Evolutionary conservation across 345 rosid species (phyloP), one percentile per base, ranked within the genome.

Genomic region (Pistacia vera): DNA sequence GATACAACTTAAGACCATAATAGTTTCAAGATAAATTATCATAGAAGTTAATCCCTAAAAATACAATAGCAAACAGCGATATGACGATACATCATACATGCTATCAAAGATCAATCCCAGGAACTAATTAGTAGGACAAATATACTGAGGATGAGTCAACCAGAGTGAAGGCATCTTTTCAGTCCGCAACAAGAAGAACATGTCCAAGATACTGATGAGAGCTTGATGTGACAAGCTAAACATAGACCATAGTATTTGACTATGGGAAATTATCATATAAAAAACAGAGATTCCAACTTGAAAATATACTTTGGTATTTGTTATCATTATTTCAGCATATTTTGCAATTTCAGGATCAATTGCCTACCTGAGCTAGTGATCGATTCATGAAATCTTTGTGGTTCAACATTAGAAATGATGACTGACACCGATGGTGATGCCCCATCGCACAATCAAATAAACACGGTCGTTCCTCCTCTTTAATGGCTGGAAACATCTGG

Each of bases 301-400:
- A 18, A 48, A 56, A 62, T 33, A 28, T 30, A n/a, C 9, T 33
- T n/a, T 2, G 18, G 3, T 18, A 5, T 36, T 70, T 2, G 44
- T 4, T n/a, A 49, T 54, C n/a, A 62, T 48, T 49, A 4, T 14
- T 63, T 36, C 69, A 18, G 4, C 22, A 38, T 49, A 63, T 35
- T 58, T 63, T 12, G 64, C 69, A 33, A n/a, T 61, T 73, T 49
- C 54, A 46, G 46, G 69, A 44, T 71, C 81, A 41, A n/a, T 17
- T 68, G 68, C 59, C 76, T 77, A 91, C 92, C 93, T 84, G 95
- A 86, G 77, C 83, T 80, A 63, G 92, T 28, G 92, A 86, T 74
- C 87, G 85, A 79, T 73, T 9, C 12, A 52, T 38, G 70, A 76
- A 63, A 76, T 80, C 83, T 44, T 83, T n/a, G 77, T 35, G 76